A percentile compares a stretch with the other conserved stretches of the same genome.
Evolutionary conservation across 495 filamentous ascomycete genomes (phyloP).

Genomic region (Neurospora tetrasperma): DNA sequence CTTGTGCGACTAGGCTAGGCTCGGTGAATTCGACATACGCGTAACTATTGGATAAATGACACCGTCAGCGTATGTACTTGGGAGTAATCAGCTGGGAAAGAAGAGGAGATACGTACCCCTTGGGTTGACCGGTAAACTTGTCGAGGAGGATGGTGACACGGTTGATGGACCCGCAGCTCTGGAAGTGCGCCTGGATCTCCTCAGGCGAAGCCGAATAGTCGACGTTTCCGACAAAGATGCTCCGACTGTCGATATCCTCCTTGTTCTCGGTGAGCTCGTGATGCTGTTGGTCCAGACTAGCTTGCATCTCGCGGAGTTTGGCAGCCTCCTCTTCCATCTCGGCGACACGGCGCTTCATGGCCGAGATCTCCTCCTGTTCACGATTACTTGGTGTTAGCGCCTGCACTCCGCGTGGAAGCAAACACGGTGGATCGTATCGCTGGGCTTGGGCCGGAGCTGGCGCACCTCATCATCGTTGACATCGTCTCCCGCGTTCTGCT

Average conservation of each 20-base stretch:
- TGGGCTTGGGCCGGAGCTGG: not conserved
- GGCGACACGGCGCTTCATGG: constrained; percentile 94
- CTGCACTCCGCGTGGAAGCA: not conserved
- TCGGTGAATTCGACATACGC: constrained; percentile 99
- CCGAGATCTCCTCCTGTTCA: constrained; percentile 71
- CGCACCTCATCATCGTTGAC: constrained; percentile 39
- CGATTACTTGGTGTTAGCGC: constrained; percentile 8
- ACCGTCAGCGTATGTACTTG: not conserved
- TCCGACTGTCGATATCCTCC: constrained; percentile 90
- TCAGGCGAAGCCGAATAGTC: constrained; percentile 97
- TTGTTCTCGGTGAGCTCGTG: constrained; percentile 81
- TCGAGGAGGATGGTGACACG: constrained; percentile 95
- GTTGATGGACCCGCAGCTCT: constrained; percentile 95
- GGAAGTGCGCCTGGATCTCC: constrained; percentile 98
- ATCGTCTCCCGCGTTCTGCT: constrained; percentile 29
- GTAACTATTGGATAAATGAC: constrained; percentile 50
- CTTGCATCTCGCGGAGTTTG: constrained; percentile 95
- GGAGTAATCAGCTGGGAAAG: not conserved
- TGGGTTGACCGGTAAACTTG: constrained; percentile 96
- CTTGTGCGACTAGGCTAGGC: constrained; percentile 84
- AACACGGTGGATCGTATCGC: not conserved
- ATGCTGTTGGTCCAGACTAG: constrained; percentile 71
- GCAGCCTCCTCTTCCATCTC: constrained; percentile 99
- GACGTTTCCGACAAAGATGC: constrained; percentile 97
- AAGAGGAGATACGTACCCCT: constrained; percentile 54